These are phyloP conservation scores for Ophiostoma sp. DNA, from an alignment of 2,329 filamentous ascomycete genomes.

Conservation along the genomic window DNA sequence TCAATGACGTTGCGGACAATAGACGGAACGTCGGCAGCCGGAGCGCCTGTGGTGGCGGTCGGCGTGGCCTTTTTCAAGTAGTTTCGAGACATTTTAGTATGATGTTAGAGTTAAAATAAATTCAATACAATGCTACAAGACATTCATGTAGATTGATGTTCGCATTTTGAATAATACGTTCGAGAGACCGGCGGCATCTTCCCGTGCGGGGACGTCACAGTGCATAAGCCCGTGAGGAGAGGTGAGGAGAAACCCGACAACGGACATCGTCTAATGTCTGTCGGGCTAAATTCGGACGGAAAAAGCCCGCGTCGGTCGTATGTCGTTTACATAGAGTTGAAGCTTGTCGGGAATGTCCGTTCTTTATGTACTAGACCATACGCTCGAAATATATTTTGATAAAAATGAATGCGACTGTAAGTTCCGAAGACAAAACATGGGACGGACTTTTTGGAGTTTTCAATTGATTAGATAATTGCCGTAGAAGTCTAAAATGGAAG, in stretches of 20 bases:
- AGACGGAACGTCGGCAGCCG: slow-evolving; percentile 34
- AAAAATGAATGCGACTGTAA: background rate
- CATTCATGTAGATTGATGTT: background rate
- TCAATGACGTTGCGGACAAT: slow-evolving; percentile 52
- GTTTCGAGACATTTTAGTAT: slow-evolving; percentile 9
- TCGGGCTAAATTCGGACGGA: background rate
- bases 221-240: background rate
- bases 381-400: background rate
- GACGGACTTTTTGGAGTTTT: background rate
- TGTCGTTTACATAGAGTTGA: background rate
- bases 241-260: background rate
- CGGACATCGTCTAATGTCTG: background rate
- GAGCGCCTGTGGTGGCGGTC: background rate
- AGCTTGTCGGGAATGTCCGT: background rate
- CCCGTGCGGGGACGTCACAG: background rate
- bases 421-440: background rate
- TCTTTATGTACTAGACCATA: background rate
- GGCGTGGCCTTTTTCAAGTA: slow-evolving; percentile 22
- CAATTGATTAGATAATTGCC: background rate
- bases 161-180: background rate
- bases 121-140: no score
- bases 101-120: background rate
- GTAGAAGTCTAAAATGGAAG: background rate
- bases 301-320: background rate
- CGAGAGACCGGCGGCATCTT: background rate